These are phyloP conservation scores for Leavenworthia alabamica DNA, from an alignment of 345 rosid genomes.

Conservation along the genomic window DNA sequence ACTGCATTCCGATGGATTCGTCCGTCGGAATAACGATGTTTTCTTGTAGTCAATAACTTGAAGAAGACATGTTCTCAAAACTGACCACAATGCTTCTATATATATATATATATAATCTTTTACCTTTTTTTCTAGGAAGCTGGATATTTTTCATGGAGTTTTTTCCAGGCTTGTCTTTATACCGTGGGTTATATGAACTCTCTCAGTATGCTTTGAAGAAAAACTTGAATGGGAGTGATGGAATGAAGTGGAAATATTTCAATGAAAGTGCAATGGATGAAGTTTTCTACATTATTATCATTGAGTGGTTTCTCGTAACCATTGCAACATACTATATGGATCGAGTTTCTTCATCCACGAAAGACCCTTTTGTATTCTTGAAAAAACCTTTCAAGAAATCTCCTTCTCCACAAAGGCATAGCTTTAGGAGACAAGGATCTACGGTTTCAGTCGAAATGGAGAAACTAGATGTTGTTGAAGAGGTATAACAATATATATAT, in stretches of 20 bases:
- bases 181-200: conserved; percentile 83
- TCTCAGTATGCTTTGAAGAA: conserved; percentile 47
- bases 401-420: conserved; percentile 34
- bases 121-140: conserved; percentile 36
- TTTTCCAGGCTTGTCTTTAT: conserved; percentile 79
- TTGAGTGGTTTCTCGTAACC: conserved; percentile 69
- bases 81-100: not conserved
- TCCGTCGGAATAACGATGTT: too few species aligned
- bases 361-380: conserved; percentile 47
- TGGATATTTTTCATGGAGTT: conserved; percentile 69
- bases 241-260: conserved; percentile 69
- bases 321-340: conserved; percentile 65
- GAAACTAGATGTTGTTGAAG: conserved; percentile 70
- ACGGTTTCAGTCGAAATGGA: conserved; percentile 60
- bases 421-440: conserved; percentile 50
- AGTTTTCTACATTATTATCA: conserved; percentile 48
- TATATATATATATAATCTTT: not conserved
- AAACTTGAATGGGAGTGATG: conserved; percentile 44
- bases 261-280: conserved; percentile 59
- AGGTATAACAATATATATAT: conserved; percentile 44
- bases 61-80: not conserved
- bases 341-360: conserved; percentile 35
- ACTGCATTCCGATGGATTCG: too few species aligned
- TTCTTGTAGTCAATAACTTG: too few species aligned
- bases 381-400: conserved; percentile 35